Conservation (phyloP, 2,329 filamentous ascomycete genomes). For the Ceratocystis lukuohia region DNA sequence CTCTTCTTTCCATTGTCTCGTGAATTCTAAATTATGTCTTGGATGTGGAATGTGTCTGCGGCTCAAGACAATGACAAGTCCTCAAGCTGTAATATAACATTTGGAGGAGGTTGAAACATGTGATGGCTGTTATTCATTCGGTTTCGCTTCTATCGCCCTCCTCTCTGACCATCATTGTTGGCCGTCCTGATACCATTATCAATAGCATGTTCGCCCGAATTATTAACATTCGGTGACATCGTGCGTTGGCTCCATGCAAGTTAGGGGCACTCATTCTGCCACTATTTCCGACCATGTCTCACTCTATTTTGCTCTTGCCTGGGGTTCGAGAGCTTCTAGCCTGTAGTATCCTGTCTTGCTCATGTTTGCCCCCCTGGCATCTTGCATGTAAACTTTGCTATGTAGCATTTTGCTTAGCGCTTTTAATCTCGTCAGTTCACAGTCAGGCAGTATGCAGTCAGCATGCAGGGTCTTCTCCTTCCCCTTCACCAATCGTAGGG, state of each 20-base stretch:
- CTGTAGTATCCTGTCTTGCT: not conserved
- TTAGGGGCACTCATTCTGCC: not conserved
- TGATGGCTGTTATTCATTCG: too few relatives aligned
- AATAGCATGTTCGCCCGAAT: not conserved
- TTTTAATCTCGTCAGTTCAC: not conserved
- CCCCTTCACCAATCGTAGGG: not conserved
- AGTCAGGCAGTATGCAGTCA: conserved; percentile 1
- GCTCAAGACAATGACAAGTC: too few relatives aligned
- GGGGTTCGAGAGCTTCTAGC: not conserved
- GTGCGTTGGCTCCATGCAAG: not conserved
- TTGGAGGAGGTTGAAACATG: too few relatives aligned
- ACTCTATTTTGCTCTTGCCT: not conserved
- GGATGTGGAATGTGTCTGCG: too few relatives aligned
- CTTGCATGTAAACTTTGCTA: not conserved
- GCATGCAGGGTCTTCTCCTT: not conserved
- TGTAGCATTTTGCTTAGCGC: not conserved
- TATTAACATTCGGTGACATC: not conserved
- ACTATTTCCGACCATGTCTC: not conserved
- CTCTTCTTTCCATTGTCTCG: not conserved
- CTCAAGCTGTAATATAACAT: too few relatives aligned
- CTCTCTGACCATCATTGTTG: too few relatives aligned
- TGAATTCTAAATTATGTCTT: not conserved
- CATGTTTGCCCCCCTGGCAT: not conserved
- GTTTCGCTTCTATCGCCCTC: too few relatives aligned
- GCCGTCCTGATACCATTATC: not conserved